Conservation (phyloP, 108 stramenopile species). For the Stephanodiscus minutulus region DNA sequence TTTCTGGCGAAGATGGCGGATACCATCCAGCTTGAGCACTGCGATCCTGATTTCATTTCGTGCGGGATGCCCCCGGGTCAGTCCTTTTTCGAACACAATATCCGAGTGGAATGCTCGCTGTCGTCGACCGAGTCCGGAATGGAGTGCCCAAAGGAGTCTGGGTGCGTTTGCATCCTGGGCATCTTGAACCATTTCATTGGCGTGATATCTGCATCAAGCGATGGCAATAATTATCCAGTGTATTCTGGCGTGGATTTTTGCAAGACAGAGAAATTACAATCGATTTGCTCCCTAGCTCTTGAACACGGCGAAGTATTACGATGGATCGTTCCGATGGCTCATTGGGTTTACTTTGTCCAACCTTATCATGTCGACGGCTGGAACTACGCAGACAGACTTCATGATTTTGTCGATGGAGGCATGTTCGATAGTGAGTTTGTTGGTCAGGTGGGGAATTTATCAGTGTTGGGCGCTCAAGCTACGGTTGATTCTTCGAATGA, state of each 20-base stretch:
- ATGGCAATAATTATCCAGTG: not conserved
- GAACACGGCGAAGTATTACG: slow-evolving; percentile 1
- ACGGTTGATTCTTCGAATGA: not conserved
- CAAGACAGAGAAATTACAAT: not conserved
- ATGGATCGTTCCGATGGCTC: slow-evolving; percentile 1
- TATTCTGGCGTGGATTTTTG: not conserved
- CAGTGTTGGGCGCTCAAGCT: not conserved
- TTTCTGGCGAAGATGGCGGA: not conserved
- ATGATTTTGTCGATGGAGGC: slow-evolving; percentile 4
- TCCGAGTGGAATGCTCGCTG: not conserved
- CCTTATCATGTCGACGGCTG: not conserved
- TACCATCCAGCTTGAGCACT: not conserved
- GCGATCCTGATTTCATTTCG: slow-evolving; percentile 1
- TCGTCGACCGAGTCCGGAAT: not conserved
- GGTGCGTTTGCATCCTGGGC: slow-evolving; percentile 3
- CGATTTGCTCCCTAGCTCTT: not conserved
- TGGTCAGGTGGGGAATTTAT: not conserved
- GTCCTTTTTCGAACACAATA: not conserved
- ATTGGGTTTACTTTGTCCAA: slow-evolving; percentile 8
- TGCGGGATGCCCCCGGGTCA: not conserved
- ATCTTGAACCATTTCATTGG: not conserved
- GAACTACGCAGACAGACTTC: not conserved
- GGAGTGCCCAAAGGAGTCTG: not conserved
- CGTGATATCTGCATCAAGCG: not conserved
- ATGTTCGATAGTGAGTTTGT: slow-evolving; percentile 4